phyloP scores from a whole-genome alignment of 2,329 filamentous ascomycete species.

The Penicillium hordei region DNA sequence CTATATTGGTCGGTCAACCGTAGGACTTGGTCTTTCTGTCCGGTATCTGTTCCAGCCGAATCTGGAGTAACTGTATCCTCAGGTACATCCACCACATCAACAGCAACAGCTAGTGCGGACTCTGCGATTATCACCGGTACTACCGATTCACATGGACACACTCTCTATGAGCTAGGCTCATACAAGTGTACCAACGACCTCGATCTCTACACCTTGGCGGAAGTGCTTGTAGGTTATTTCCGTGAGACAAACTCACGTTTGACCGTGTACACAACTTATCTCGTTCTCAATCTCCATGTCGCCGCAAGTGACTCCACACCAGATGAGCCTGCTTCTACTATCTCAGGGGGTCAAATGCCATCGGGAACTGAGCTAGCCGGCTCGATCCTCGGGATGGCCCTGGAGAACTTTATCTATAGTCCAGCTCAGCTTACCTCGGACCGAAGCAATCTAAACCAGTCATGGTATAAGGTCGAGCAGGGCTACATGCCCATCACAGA shows the following conservation, averaged over 20 bases:
- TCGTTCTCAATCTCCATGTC: slow-evolving; percentile 62
- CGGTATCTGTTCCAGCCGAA: slow-evolving; percentile 51
- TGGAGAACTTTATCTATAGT: slow-evolving; percentile 56
- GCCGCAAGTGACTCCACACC: slow-evolving; percentile 49
- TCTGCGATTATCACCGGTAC: slow-evolving; percentile 27
- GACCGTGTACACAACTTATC: slow-evolving; percentile 53
- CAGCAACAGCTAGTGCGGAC: slow-evolving; percentile 22
- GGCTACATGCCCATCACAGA: slow-evolving; percentile 49
- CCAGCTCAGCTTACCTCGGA: slow-evolving; percentile 52
- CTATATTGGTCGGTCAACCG: slow-evolving; percentile 62
- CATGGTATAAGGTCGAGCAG: slow-evolving; percentile 54
- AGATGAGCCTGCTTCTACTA: slow-evolving; percentile 41
- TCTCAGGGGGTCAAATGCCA: slow-evolving; percentile 49
- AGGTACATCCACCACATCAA: slow-evolving; percentile 14
- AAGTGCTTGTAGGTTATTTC: slow-evolving; percentile 56
- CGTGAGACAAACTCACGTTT: slow-evolving; percentile 54
- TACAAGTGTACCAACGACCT: slow-evolving; percentile 57
- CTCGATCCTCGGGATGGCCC: slow-evolving; percentile 47
- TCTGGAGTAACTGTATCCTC: slow-evolving; percentile 25
- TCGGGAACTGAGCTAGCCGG: slow-evolving; percentile 46
- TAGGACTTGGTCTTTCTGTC: slow-evolving; percentile 61
- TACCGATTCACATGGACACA: slow-evolving; percentile 26
- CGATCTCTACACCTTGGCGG: slow-evolving; percentile 52
- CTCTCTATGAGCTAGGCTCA: slow-evolving; percentile 51
- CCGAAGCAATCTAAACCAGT: slow-evolving; percentile 56